Base-by-base conservation (phyloP, 352 stramenopile species). In the Elongisporangium undulatum region DNA sequence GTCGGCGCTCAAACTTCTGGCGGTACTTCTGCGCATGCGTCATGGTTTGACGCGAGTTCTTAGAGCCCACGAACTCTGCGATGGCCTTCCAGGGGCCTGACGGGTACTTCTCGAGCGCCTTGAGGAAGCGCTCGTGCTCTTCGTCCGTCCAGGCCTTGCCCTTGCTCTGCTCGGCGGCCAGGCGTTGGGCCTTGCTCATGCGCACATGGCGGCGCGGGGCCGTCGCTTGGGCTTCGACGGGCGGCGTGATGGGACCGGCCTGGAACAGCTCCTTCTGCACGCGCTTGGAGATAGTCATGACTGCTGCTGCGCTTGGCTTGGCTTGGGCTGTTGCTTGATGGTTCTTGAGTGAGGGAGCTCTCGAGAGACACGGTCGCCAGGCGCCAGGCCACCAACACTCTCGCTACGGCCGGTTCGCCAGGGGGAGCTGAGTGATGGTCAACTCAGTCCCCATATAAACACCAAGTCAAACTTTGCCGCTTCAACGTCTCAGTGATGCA, bases 71-170 rank as follows among this genome's bases (percentile, higher is more conserved):
- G 58, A 78, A 82, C 51, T 77, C 71, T 12, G 77, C 77, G 49
- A 87, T 85, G 50, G 72, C 68, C 53, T 85, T 87, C 77, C 77
- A 87, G 49, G 77, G 77, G 1, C 77, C 77, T 0, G 77, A 85
- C 39, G 77, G 77, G 56, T 71, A 85, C 55, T 73, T 60, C 39
- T 83, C 72, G n/a, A 84, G 68, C 24, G 77, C 77, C 38, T 79
- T 63, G 41, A 87, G 75, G 61, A 87, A 87, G 22, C 73, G 75
- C 54, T 70, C 70, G 61, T 87, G 77, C 62, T 87, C 77, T 38
- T 71, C 71, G 16, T 58, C 55, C 3, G 77, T 87, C 77, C 77
- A 87, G 0, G 75, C 68, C 55, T 80, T 76, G 48, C 77, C 77
- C 64, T 87, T 83, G 68, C 78, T 81, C 53, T 75, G 69, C 38